Conservation (phyloP, 1,284 basidiomycete genomes). For the Mycocalia duriaeana region DNA sequence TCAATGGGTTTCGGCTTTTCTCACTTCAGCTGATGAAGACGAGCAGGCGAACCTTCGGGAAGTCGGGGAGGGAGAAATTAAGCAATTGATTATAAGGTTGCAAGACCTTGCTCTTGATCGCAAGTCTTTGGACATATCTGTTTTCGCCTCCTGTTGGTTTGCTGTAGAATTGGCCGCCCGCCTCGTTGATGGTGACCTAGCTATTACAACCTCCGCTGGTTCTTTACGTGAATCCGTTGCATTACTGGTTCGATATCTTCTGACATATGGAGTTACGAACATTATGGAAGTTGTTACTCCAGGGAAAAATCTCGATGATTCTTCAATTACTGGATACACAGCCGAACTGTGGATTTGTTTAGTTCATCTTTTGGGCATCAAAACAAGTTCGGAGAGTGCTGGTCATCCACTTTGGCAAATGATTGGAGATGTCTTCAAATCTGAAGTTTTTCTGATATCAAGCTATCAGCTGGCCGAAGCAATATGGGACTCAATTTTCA, state of each 20-base stretch:
- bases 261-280: slow-evolving; percentile 48
- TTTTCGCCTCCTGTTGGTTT: slow-evolving; percentile 56
- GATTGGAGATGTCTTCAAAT: slow-evolving; percentile 31
- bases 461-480: slow-evolving; percentile 66
- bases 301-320: slow-evolving; percentile 30
- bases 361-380: slow-evolving; percentile 47
- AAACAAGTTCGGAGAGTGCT: slow-evolving; percentile 14
- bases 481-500: slow-evolving; percentile 71
- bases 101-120: slow-evolving; percentile 25
- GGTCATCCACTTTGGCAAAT: slow-evolving; percentile 42
- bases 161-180: slow-evolving; percentile 53
- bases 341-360: slow-evolving; percentile 77
- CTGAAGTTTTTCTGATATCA: too few species aligned
- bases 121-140: slow-evolving; percentile 27
- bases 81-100: slow-evolving; percentile 36
- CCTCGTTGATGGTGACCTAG: slow-evolving; percentile 18
- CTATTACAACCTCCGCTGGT: slow-evolving; percentile 17
- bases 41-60: slow-evolving; percentile 26
- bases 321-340: slow-evolving; percentile 29
- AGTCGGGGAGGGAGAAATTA: slow-evolving; percentile 32
- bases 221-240: slow-evolving; percentile 22
- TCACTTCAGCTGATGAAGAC: slow-evolving; percentile 28
- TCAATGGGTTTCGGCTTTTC: slow-evolving; percentile 39
- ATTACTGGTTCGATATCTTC: slow-evolving; percentile 46
- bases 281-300: slow-evolving; percentile 39